A percentile compares a stretch with the other conserved stretches of the same genome.
These are phyloP conservation scores for Syzygium grande DNA, from an alignment of 345 rosid species.

Conservation along the genomic window DNA sequence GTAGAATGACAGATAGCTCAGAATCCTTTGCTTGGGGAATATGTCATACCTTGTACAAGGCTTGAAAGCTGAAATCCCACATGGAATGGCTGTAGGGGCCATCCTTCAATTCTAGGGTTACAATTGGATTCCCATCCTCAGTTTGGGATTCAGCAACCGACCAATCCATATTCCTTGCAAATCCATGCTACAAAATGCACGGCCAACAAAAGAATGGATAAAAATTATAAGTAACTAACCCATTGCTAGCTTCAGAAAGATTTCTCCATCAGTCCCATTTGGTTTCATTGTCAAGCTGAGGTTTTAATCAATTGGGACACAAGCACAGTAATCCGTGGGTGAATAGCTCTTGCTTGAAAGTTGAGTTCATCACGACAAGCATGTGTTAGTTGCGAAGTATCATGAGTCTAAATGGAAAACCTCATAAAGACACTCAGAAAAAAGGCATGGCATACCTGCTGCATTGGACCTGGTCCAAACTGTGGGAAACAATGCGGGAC, in stretches of 20 bases:
- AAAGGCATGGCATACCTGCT: slow-evolving; percentile 49
- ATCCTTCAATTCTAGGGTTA: slow-evolving; percentile 79
- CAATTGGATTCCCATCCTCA: slow-evolving; percentile 48
- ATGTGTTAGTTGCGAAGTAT: neutral
- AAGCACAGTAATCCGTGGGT: neutral
- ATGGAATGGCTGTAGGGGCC: slow-evolving; percentile 78
- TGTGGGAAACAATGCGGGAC: slow-evolving; percentile 97
- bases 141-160: slow-evolving; percentile 53
- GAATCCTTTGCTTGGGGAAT: neutral
- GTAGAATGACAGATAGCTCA: neutral
- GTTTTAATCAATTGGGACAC: neutral
- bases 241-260: neutral
- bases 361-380: neutral
- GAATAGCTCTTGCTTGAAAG: neutral
- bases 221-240: neutral
- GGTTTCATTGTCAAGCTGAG: neutral
- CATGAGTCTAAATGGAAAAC: neutral
- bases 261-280: neutral
- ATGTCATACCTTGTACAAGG: slow-evolving; percentile 57
- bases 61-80: slow-evolving; percentile 93
- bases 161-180: slow-evolving; percentile 97
- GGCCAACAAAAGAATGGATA: neutral
- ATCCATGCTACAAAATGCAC: slow-evolving; percentile 63
- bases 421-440: neutral
- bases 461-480: slow-evolving; percentile 88